phyloP scores from a whole-genome alignment of 23 red algal species.

The Gracilariopsis chorda region DNA sequence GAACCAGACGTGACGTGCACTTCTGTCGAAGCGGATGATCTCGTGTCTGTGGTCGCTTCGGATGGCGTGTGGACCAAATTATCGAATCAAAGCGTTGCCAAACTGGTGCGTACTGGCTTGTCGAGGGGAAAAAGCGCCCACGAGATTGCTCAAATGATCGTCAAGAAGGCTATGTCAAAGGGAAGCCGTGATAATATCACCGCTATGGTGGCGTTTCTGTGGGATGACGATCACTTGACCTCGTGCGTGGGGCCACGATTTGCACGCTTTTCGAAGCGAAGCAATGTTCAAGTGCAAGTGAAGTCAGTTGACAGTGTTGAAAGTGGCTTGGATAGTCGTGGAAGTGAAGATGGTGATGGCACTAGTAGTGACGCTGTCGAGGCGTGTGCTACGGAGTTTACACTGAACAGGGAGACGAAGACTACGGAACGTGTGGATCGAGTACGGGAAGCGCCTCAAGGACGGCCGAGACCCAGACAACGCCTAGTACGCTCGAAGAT shows the following conservation, averaged over 20 bases:
- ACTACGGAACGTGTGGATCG: too few relatives aligned
- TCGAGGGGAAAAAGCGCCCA: slow-evolving; percentile 16
- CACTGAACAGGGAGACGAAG: background rate
- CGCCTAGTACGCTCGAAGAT: background rate
- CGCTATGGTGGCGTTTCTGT: slow-evolving; percentile 58
- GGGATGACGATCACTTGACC: background rate
- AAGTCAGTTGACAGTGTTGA: too few relatives aligned
- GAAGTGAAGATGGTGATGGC: background rate
- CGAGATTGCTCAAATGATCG: slow-evolving; percentile 30
- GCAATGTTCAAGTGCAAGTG: background rate
- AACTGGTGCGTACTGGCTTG: slow-evolving; percentile 28
- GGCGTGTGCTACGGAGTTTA: background rate
- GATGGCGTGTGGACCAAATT: slow-evolving; percentile 83
- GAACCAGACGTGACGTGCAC: slow-evolving; percentile 48
- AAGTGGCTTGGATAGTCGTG: background rate
- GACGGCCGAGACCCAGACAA: background rate
- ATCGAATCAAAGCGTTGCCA: slow-evolving; percentile 49
- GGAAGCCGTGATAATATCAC: slow-evolving; percentile 73
- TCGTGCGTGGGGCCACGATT: background rate
- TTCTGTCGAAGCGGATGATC: slow-evolving; percentile 9
- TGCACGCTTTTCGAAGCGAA: background rate
- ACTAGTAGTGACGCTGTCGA: background rate
- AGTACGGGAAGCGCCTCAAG: background rate
- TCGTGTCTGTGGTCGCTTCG: slow-evolving; percentile 65
- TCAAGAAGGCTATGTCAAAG: slow-evolving; percentile 34